These are phyloP conservation scores for Suhomyces maxii DNA, from an alignment of 1,139 yeast species.

Conservation along the genomic window DNA sequence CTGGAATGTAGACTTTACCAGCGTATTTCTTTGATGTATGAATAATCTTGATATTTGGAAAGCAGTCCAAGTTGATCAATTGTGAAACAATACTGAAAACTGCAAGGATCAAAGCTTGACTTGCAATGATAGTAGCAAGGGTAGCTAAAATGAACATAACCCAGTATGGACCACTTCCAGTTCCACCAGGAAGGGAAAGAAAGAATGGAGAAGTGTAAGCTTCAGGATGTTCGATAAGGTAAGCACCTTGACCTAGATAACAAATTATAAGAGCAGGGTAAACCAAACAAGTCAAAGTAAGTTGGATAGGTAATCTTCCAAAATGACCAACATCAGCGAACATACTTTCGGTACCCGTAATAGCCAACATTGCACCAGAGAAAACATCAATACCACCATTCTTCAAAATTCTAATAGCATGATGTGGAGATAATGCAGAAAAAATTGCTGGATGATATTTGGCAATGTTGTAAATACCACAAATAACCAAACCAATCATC, in stretches of 20 bases:
- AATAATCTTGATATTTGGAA: constrained; percentile 47
- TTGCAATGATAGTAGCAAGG: constrained; percentile 56
- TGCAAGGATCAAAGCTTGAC: constrained; percentile 59
- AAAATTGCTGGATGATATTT: constrained; percentile 45
- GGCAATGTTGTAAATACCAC: constrained; percentile 49
- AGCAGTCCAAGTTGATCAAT: constrained; percentile 52
- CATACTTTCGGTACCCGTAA: constrained; percentile 65
- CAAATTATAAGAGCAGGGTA: constrained; percentile 52
- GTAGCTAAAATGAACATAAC: constrained; percentile 53
- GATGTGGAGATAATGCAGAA: constrained; percentile 50
- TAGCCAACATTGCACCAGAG: constrained; percentile 52
- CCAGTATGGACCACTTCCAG: constrained; percentile 49
- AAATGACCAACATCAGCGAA: constrained; percentile 64
- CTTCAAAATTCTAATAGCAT: constrained; percentile 46
- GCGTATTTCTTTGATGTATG: constrained; percentile 44
- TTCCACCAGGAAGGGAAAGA: constrained; percentile 52
- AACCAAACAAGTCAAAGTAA: constrained; percentile 46
- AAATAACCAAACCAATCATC: constrained; percentile 44
- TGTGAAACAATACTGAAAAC: constrained; percentile 55
- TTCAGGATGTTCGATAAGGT: constrained; percentile 41
- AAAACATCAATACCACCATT: constrained; percentile 45
- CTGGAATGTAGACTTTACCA: constrained; percentile 55
- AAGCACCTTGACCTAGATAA: constrained; percentile 62
- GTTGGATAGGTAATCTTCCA: constrained; percentile 49
- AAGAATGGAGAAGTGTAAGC: constrained; percentile 45